These are phyloP conservation scores for Xylariaceae sp. DNA, from an alignment of 2,329 filamentous ascomycete genomes.

Conservation along the genomic window DNA sequence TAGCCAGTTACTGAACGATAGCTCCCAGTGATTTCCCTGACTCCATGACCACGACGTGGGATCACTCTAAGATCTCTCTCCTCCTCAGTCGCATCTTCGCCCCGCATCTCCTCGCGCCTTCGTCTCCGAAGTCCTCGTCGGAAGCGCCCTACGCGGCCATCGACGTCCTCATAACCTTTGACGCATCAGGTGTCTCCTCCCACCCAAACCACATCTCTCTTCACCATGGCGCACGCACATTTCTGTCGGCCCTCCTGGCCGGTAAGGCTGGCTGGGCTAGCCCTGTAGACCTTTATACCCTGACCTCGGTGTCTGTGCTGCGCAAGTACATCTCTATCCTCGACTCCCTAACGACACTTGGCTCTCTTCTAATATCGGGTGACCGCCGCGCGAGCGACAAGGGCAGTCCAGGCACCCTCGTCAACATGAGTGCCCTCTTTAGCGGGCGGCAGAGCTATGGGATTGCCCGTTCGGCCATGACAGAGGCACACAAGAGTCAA, in stretches of 20 bases:
- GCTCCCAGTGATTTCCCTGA: conserved; percentile 67
- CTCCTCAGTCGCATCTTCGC: conserved; percentile 72
- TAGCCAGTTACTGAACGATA: not conserved
- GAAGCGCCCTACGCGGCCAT: conserved; percentile 50
- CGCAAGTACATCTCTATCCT: conserved; percentile 80
- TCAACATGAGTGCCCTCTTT: conserved; percentile 66
- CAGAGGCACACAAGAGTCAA: conserved; percentile 83
- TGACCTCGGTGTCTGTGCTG: conserved; percentile 65
- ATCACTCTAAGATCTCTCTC: conserved; percentile 62
- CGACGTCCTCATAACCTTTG: conserved; percentile 87
- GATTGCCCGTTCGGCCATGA: conserved; percentile 81
- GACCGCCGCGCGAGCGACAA: conserved; percentile 21
- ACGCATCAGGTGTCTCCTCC: conserved; percentile 72
- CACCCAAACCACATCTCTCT: conserved; percentile 94
- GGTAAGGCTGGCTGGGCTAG: conserved; percentile 60
- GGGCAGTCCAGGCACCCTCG: conserved; percentile 54
- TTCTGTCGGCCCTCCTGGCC: conserved; percentile 63
- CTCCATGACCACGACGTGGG: conserved; percentile 80
- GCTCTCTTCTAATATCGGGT: conserved; percentile 44
- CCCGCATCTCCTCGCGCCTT: conserved; percentile 49
- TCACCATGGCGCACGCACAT: conserved; percentile 73
- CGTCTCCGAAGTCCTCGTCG: conserved; percentile 1
- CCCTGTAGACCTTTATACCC: conserved; percentile 81
- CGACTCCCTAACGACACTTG: conserved; percentile 69
- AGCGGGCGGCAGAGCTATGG: conserved; percentile 50